Evolutionary conservation across 1,139 yeast species (phyloP), one percentile per base, ranked within the genome.

Genomic region (Tardiomyces blankii): DNA sequence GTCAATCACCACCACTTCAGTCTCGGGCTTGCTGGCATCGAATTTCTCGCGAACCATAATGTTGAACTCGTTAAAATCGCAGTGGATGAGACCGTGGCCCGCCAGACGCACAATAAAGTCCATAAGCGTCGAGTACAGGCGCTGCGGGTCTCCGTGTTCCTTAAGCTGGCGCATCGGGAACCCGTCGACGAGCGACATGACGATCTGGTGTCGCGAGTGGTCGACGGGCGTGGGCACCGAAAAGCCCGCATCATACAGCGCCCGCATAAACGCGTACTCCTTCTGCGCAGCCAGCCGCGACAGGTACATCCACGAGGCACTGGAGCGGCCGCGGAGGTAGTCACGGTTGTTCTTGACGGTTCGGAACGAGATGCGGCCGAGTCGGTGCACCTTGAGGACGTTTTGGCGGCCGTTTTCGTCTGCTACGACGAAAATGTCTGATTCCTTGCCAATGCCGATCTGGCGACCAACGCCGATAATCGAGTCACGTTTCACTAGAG

Each of bases 381-480:
- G 71, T 54, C 98, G 74, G 65, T 89, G 97, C 42, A 91, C 82
- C 65, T 91, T 91, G 60, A 93, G 64, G 12, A 89, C 96, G 39
- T 55, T 51, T 49, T 78, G 77, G 14, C 61, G 62, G 1, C 94
- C 94, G 23, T 73, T 61, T 11, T 74, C 68, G 57, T 84, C 91
- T 48, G 84, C 80, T 1, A 85, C 89, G n/a, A 91, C 75, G 62
- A 82, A 88, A 57, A 91, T 89, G 66, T 91, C 98, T 3, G 96
- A 87, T 63, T 91, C 98, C 62, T 91, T 91, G 58, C 98, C 98
- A 44, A 93, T 95, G 48, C 98, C 98, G 56, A 91, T 88, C 21
- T 84, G 86, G 41, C 82, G 74, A 16, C 96, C 97, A 12, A 91
- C 77, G 2, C 93, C 82, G 56, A 81, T 80, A 9, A 91, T 63